These are phyloP conservation scores for Coniella vitis DNA, from an alignment of 2,329 filamentous ascomycete genomes.

Conservation along the genomic window DNA sequence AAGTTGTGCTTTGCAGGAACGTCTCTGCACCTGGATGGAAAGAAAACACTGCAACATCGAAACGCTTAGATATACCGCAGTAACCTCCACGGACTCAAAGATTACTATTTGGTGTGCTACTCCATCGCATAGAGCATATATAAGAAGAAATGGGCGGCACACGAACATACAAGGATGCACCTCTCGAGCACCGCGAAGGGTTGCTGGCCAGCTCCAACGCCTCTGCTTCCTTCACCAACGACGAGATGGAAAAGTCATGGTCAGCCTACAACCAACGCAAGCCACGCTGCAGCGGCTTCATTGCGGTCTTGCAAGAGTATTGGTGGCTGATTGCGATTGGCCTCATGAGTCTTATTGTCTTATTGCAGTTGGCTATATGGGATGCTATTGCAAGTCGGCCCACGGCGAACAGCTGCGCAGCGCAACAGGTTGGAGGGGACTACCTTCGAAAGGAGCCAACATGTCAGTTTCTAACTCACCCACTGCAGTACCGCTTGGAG, in stretches of 20 bases:
- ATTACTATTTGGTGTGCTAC: too few species aligned
- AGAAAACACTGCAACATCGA: too few species aligned
- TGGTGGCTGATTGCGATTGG: constrained; percentile 27
- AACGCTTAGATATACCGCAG: too few species aligned
- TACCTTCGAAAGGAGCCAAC: constrained; percentile 29
- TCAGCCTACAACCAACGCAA: background rate
- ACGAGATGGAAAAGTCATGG: constrained; percentile 23
- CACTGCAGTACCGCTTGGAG: too few species aligned
- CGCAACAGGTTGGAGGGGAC: constrained; percentile 31
- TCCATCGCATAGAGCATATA: too few species aligned
- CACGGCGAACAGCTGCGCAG: constrained; percentile 7
- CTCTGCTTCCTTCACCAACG: constrained; percentile 21
- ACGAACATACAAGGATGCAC: constrained; percentile 17
- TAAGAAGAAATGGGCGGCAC: background rate
- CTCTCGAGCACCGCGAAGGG: constrained; percentile 24
- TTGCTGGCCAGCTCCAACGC: constrained; percentile 26
- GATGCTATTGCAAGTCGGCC: constrained; percentile 9
- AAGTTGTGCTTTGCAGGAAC: too few species aligned
- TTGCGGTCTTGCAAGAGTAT: constrained; percentile 15
- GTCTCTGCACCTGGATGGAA: too few species aligned
- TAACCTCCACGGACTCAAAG: too few species aligned
- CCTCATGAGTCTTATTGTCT: constrained; percentile 25
- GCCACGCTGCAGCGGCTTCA: background rate
- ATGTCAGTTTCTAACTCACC: constrained; percentile 20
- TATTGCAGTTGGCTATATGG: constrained; percentile 19